Conservation (phyloP, 2,329 filamentous ascomycete genomes). For the Diaporthe sp. region DNA sequence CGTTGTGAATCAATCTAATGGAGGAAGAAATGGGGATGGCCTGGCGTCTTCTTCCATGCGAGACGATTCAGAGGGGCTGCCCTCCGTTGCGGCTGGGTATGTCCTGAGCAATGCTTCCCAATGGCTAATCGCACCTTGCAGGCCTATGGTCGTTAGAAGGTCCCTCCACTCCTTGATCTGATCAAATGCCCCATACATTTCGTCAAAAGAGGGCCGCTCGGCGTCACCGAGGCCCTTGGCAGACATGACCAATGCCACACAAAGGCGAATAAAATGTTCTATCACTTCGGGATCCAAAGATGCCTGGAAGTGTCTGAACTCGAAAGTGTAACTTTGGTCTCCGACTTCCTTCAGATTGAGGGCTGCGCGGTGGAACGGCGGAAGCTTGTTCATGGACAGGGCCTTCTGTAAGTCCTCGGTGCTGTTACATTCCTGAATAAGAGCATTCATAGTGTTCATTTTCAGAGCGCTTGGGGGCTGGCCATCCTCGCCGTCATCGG, state of each 20-base stretch:
- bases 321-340: not conserved
- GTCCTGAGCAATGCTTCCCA: not conserved
- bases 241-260: not conserved
- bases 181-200: not conserved
- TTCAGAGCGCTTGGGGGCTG: not conserved
- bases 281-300: not conserved
- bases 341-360: not conserved
- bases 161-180: constrained; percentile 6
- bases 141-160: not conserved
- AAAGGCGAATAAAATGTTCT: not conserved
- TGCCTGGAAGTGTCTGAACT: constrained; percentile 17
- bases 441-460: not conserved
- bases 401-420: not conserved
- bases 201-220: not conserved
- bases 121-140: not conserved
- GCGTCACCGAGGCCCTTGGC: not conserved
- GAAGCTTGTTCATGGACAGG: not conserved
- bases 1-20: not conserved
- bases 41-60: not conserved
- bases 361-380: not conserved
- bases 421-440: not conserved
- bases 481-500: not conserved
- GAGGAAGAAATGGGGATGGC: not conserved
- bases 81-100: not conserved
- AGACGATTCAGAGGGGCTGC: not conserved